Conservation (phyloP, 2,329 filamentous ascomycete genomes). For the Cercospora beticola region DNA sequence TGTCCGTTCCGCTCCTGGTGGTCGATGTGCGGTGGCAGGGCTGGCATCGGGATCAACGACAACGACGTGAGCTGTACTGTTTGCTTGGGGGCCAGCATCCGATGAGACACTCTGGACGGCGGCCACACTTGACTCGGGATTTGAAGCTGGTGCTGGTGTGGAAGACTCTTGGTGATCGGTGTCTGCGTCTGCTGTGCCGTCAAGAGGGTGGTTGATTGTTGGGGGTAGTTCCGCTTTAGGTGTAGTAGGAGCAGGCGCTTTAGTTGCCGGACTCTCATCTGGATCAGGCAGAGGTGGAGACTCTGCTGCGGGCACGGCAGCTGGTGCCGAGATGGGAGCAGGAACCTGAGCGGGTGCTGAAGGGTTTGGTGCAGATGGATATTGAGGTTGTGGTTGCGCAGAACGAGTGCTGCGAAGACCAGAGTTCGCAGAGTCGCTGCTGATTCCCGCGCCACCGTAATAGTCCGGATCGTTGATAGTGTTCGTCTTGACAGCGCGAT, state of each 20-base stretch:
- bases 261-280: conserved; percentile 35
- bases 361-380: conserved; percentile 15
- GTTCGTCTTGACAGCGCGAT: conserved; percentile 41
- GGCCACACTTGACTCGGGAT: neutral
- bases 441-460: conserved; percentile 37
- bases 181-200: neutral
- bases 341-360: conserved; percentile 5
- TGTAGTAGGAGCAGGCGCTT: conserved; percentile 10
- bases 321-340: conserved; percentile 13
- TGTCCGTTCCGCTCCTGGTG: conserved; percentile 3
- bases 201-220: neutral
- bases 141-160: neutral
- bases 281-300: conserved; percentile 18
- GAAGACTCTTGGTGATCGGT: neutral
- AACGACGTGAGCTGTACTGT: neutral
- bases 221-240: conserved; percentile 12
- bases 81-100: neutral
- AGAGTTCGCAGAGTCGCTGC: conserved; percentile 29
- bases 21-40: conserved; percentile 5
- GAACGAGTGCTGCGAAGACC: conserved; percentile 24
- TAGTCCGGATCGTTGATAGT: conserved; percentile 44
- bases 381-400: conserved; percentile 19
- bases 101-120: neutral
- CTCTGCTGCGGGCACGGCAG: conserved; percentile 5
- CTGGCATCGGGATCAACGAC: conserved; percentile 10